These are phyloP conservation scores for Plasmodium malariae DNA, from an alignment of 169 alveolate species.

Conservation along the genomic window DNA sequence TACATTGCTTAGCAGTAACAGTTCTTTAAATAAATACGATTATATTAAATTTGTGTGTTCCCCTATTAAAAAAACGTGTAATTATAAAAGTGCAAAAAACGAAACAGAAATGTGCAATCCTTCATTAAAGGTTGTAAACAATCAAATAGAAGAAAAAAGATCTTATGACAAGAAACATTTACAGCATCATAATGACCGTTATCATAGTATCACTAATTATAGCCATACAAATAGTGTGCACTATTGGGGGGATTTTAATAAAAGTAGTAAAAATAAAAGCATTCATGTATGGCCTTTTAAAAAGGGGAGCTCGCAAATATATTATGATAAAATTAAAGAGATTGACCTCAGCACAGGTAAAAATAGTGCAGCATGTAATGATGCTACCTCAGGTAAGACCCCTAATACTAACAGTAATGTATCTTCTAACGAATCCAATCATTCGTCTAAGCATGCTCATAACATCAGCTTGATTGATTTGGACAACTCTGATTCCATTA, in stretches of 20 bases:
- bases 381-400: not conserved
- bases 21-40: conserved; percentile 62
- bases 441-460: too few relatives aligned
- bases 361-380: too few relatives aligned
- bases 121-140: not conserved
- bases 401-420: too few relatives aligned
- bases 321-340: too few relatives aligned
- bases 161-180: not conserved
- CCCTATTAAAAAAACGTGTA: conserved; percentile 26
- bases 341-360: too few relatives aligned
- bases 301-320: too few relatives aligned
- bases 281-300: too few relatives aligned
- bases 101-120: conserved; percentile 3
- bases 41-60: conserved; percentile 72
- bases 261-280: not conserved
- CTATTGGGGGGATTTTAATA: not conserved
- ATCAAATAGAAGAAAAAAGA: not conserved
- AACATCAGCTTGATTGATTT: conserved; percentile 37
- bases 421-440: too few relatives aligned
- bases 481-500: conserved; percentile 34
- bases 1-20: not conserved
- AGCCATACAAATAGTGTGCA: not conserved
- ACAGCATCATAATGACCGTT: not conserved
- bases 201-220: too few relatives aligned
- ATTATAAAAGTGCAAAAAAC: conserved; percentile 19